Conservation (phyloP, 2,329 filamentous ascomycete genomes). For the Exophiala sp. region DNA sequence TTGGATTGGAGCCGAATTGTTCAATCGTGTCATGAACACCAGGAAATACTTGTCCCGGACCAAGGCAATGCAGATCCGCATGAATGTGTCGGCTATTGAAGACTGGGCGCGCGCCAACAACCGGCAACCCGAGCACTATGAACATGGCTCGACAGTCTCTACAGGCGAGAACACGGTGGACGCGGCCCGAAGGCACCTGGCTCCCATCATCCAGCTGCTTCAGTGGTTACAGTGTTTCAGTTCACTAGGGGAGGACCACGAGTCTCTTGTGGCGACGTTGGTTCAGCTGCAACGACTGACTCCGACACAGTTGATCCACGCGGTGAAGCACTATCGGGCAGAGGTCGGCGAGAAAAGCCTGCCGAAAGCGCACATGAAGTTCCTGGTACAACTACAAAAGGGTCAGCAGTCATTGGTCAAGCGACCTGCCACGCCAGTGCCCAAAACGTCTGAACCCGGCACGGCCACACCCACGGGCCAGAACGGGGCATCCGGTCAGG, state of each 20-base stretch:
- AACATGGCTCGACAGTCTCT: slow-evolving; percentile 78
- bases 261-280: slow-evolving; percentile 79
- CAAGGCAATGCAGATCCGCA: slow-evolving; percentile 98
- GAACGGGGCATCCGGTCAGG: slow-evolving; percentile 12
- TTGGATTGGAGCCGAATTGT: slow-evolving; percentile 92
- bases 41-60: slow-evolving; percentile 89
- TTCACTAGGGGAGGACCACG: slow-evolving; percentile 81
- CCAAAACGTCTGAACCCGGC: slow-evolving; percentile 32
- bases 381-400: slow-evolving; percentile 71
- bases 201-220: slow-evolving; percentile 83
- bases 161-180: slow-evolving; percentile 85
- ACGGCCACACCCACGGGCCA: slow-evolving; percentile 17
- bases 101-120: slow-evolving; percentile 96
- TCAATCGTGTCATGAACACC: slow-evolving; percentile 97
- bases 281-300: slow-evolving; percentile 81
- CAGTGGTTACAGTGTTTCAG: slow-evolving; percentile 99
- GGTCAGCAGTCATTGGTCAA: slow-evolving; percentile 52
- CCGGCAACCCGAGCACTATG: slow-evolving; percentile 88
- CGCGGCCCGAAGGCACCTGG: slow-evolving; percentile 73
- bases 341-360: slow-evolving; percentile 93
- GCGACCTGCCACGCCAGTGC: slow-evolving; percentile 46
- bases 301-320: slow-evolving; percentile 82
- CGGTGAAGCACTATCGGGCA: slow-evolving; percentile 84
- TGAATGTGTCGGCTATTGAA: slow-evolving; percentile 93
- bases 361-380: slow-evolving; percentile 81